These are phyloP conservation scores for Aspergillus pseudoviridinutans DNA, from an alignment of 2,329 filamentous ascomycete genomes.

Conservation along the genomic window DNA sequence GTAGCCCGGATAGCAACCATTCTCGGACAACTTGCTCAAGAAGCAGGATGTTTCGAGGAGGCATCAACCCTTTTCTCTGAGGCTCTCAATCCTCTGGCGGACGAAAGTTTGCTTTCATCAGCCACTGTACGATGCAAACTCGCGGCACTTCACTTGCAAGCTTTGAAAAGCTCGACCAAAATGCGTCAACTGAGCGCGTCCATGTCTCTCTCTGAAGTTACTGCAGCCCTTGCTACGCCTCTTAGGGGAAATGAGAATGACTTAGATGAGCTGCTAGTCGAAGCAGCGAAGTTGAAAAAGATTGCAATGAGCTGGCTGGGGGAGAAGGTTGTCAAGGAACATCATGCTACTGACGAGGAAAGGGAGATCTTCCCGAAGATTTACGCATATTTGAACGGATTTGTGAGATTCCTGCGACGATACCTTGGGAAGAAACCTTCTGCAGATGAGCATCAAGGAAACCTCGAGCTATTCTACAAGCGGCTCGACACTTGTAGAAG, in stretches of 20 bases:
- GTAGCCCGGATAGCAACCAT: slow-evolving; percentile 32
- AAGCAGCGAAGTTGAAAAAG: slow-evolving; percentile 42
- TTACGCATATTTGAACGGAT: slow-evolving; percentile 36
- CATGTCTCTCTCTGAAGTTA: slow-evolving; percentile 31
- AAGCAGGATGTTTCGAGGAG: slow-evolving; percentile 37
- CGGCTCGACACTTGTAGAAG: slow-evolving; percentile 30
- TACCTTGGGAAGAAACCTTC: slow-evolving; percentile 35
- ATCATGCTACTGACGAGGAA: slow-evolving; percentile 9
- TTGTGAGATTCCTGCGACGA: slow-evolving; percentile 38
- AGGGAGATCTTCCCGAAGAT: slow-evolving; percentile 23
- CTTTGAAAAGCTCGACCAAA: slow-evolving; percentile 20
- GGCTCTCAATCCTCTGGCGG: slow-evolving; percentile 27
- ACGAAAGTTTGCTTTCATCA: slow-evolving; percentile 29
- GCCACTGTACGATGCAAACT: slow-evolving; percentile 39
- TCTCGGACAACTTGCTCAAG: slow-evolving; percentile 39
- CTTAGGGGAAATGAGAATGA: slow-evolving; percentile 38
- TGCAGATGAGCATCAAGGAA: slow-evolving; percentile 25
- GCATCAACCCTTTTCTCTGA: slow-evolving; percentile 35
- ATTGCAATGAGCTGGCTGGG: slow-evolving; percentile 36
- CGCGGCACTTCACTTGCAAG: slow-evolving; percentile 35
- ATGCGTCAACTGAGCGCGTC: slow-evolving; percentile 16
- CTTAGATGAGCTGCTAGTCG: slow-evolving; percentile 43
- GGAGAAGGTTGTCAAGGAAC: slow-evolving; percentile 23
- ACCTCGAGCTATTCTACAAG: slow-evolving; percentile 27
- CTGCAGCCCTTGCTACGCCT: slow-evolving; percentile 30